Percentiles rank a stretch among this genome's conserved stretches.
Evolutionary conservation across 129 eudicot species (phyloP).

Genomic region (Silybum marianum): DNA sequence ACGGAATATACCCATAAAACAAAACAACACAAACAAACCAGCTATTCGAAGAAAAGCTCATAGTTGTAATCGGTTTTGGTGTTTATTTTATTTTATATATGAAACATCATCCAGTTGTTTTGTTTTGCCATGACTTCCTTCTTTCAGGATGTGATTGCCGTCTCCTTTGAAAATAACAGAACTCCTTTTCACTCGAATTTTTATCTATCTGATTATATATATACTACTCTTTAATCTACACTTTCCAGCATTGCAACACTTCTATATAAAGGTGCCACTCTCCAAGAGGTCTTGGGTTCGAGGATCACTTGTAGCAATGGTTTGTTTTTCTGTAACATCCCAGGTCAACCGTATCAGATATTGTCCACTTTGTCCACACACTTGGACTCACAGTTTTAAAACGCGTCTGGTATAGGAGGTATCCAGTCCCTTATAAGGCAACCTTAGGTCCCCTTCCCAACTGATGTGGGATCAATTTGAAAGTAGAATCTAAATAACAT

Average conservation of each 20-base stretch:
- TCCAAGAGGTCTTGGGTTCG: too few species aligned
- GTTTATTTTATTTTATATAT: conserved; percentile 8
- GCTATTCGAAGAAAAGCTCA: background rate
- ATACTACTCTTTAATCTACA: conserved; percentile 17
- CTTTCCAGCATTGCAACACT: conserved; percentile 19
- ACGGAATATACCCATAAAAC: background rate
- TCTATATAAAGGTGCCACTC: background rate
- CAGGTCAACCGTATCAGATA: too few species aligned
- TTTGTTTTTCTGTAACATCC: too few species aligned
- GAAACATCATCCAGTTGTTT: conserved; percentile 8
- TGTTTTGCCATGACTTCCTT: background rate
- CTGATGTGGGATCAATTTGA: background rate
- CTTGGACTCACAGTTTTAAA: too few species aligned
- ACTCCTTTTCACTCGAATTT: background rate
- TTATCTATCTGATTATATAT: conserved; percentile 8
- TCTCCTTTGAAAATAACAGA: conserved; percentile 1
- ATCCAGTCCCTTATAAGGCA: too few species aligned
- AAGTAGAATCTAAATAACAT: background rate
- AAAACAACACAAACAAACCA: background rate
- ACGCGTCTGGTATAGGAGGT: too few species aligned
- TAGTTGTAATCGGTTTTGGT: background rate
- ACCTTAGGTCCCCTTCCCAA: background rate
- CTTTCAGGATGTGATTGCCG: background rate
- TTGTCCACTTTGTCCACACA: too few species aligned
- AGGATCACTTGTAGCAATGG: too few species aligned